Conservation (phyloP, 1,139 yeast species). For the Insectozyma bohioensis region DNA sequence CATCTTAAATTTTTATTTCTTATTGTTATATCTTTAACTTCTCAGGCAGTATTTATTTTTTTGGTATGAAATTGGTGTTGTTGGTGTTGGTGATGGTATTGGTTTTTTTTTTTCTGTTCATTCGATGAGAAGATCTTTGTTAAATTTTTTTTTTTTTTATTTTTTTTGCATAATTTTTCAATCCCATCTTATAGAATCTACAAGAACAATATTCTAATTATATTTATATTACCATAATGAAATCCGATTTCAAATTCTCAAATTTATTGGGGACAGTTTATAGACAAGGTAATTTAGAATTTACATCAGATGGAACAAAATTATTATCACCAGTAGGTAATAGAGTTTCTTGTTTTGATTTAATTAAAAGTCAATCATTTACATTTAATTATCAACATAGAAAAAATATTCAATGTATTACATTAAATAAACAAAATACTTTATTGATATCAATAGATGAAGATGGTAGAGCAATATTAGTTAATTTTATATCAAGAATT, state of each 20-base stretch:
- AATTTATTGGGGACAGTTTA: slow-evolving; percentile 94
- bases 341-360: slow-evolving; percentile 84
- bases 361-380: slow-evolving; percentile 79
- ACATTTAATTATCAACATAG: slow-evolving; percentile 94
- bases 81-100: slow-evolving; percentile 1
- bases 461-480: slow-evolving; percentile 91
- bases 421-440: slow-evolving; percentile 80
- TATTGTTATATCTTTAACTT: too few relatives aligned
- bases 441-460: slow-evolving; percentile 82
- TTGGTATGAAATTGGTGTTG: slow-evolving; percentile 2
- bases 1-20: too few relatives aligned
- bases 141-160: slow-evolving; percentile 1
- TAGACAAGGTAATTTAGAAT: slow-evolving; percentile 85
- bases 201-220: not conserved
- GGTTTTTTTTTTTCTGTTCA: not conserved
- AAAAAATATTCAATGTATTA: slow-evolving; percentile 75
- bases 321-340: slow-evolving; percentile 93
- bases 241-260: slow-evolving; percentile 61
- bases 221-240: slow-evolving; percentile 32
- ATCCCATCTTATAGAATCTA: not conserved
- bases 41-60: too few relatives aligned
- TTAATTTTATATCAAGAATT: slow-evolving; percentile 77
- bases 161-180: slow-evolving; percentile 3
- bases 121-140: slow-evolving; percentile 6
- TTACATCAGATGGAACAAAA: slow-evolving; percentile 81